These are phyloP conservation scores for Globisporangium irregulare DNA, from an alignment of 352 stramenopile genomes.

Conservation along the genomic window DNA sequence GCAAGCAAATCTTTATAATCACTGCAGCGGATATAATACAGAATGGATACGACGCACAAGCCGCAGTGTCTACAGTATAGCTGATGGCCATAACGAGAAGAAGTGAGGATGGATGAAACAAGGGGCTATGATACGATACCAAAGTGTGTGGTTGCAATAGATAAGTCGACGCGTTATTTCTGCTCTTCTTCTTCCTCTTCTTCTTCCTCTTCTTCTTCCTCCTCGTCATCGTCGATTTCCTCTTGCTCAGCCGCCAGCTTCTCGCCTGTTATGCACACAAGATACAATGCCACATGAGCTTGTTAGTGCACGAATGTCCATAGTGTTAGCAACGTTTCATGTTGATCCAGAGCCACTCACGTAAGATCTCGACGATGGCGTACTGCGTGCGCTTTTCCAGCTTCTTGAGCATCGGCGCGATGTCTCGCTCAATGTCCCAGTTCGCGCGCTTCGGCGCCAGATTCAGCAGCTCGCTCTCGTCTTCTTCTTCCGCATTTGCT, in stretches of 20 bases:
- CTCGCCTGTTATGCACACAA: conserved; percentile 40
- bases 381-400: conserved; percentile 84
- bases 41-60: not conserved
- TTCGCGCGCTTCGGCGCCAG: conserved; percentile 82
- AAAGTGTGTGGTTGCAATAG: conserved; percentile 5
- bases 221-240: conserved; percentile 57
- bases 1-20: conserved; percentile 20
- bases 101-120: conserved; percentile 14
- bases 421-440: conserved; percentile 86
- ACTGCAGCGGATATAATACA: conserved; percentile 22
- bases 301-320: not conserved
- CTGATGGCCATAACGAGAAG: conserved; percentile 37
- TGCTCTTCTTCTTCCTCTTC: conserved; percentile 29
- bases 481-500: conserved; percentile 33
- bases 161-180: conserved; percentile 4
- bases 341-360: conserved; percentile 31
- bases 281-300: not conserved
- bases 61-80: not conserved
- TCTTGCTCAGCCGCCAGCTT: conserved; percentile 76
- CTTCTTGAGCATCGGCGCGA: conserved; percentile 86
- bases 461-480: conserved; percentile 65
- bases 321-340: not conserved
- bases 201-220: conserved; percentile 47
- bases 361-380: conserved; percentile 83
- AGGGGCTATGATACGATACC: conserved; percentile 6